Conservation (phyloP, 2,329 filamentous ascomycete genomes). For the Rugonectria rugulosa region DNA sequence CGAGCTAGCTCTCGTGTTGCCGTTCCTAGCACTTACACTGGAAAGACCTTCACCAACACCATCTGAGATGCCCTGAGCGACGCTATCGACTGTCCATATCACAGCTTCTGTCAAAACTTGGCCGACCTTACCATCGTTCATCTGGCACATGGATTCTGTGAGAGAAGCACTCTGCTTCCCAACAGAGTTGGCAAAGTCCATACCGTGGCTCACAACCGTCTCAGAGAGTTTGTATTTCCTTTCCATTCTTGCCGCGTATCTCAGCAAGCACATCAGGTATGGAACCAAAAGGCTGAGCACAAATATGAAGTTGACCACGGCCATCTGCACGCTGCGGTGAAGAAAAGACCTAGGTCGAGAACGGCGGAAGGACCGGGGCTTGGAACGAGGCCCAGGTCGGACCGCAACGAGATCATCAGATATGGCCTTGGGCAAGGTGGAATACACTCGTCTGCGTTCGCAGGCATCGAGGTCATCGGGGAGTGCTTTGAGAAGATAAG, state of each 20-base stretch:
- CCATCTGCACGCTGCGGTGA: constrained; percentile 63
- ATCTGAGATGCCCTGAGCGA: constrained; percentile 73
- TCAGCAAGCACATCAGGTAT: constrained; percentile 63
- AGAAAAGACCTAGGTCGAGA: constrained; percentile 55
- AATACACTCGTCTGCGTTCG: constrained; percentile 54
- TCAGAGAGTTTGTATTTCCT: constrained; percentile 74
- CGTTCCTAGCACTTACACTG: constrained; percentile 30
- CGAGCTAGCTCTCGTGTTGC: background rate
- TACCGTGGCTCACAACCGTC: constrained; percentile 71
- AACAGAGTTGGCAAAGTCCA: constrained; percentile 66
- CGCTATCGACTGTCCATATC: constrained; percentile 68
- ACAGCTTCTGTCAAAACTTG: constrained; percentile 62
- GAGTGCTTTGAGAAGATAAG: constrained; percentile 70
- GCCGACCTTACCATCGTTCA: constrained; percentile 72
- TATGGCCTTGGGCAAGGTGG: constrained; percentile 35
- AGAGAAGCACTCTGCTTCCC: constrained; percentile 63
- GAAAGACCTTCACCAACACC: constrained; percentile 57
- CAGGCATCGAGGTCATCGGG: constrained; percentile 63
- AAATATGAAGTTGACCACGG: constrained; percentile 66
- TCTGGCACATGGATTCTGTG: constrained; percentile 62
- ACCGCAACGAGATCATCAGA: background rate
- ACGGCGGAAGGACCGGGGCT: background rate
- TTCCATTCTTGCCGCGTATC: constrained; percentile 67
- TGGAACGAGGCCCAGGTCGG: constrained; percentile 9
- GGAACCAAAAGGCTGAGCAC: constrained; percentile 67